phyloP scores from a whole-genome alignment of 2,329 filamentous ascomycete species.

The Paecilomyces formosus region DNA sequence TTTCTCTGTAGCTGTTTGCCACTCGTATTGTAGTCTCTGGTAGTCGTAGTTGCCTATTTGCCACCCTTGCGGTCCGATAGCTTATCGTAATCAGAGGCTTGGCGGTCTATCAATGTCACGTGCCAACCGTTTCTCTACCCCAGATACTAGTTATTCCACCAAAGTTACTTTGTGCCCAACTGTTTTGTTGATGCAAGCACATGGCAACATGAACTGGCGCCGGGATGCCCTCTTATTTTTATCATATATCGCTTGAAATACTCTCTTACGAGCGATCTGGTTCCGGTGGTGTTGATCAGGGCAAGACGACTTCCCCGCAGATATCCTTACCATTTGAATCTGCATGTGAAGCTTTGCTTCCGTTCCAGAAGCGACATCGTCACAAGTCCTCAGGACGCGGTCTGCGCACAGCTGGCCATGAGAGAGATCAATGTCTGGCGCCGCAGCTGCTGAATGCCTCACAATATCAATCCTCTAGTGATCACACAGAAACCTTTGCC shows the following conservation, averaged over 20 bases:
- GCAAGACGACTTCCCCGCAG: conserved; percentile 5
- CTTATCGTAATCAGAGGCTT: neutral
- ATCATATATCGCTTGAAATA: conserved; percentile 55
- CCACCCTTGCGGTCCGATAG: neutral
- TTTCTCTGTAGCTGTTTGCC: neutral
- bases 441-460: neutral
- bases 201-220: conserved; percentile 19
- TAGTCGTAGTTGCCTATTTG: neutral
- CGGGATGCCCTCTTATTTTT: conserved; percentile 57
- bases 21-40: neutral
- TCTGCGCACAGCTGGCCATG: conserved; percentile 4
- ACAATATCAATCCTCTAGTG: neutral
- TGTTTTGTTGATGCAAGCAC: neutral
- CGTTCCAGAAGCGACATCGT: conserved; percentile 24
- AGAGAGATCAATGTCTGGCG: conserved; percentile 6
- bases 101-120: neutral
- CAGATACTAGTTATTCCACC: neutral
- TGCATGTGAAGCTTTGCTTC: conserved; percentile 28
- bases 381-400: conserved; percentile 9
- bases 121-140: neutral
- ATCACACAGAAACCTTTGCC: neutral
- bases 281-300: conserved; percentile 5
- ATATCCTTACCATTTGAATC: conserved; percentile 25
- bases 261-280: conserved; percentile 31
- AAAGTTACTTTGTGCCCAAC: neutral